Conservation (phyloP, 805 yeast genomes). For the Allodekkera sacchari region DNA sequence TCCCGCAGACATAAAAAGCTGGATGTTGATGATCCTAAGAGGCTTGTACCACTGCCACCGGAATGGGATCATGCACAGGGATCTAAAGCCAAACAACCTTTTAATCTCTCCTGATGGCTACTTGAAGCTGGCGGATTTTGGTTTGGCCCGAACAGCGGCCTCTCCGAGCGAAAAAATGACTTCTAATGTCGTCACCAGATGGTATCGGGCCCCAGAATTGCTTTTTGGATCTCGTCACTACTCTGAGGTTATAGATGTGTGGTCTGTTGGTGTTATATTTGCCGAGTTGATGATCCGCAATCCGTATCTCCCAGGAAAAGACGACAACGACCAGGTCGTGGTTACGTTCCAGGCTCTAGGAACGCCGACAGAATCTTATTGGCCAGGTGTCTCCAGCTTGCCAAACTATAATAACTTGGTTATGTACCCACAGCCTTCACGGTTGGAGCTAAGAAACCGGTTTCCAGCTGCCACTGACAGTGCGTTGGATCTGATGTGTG, state of each 20-base stretch:
- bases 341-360: slow-evolving; percentile 95
- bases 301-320: slow-evolving; percentile 90
- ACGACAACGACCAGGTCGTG: slow-evolving; percentile 82
- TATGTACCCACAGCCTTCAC: slow-evolving; percentile 75
- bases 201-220: slow-evolving; percentile 97
- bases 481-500: slow-evolving; percentile 68
- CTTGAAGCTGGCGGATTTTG: slow-evolving; percentile 94
- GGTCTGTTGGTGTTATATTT: slow-evolving; percentile 96
- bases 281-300: slow-evolving; percentile 94
- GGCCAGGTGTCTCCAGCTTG: slow-evolving; percentile 84
- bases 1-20: slow-evolving; percentile 82
- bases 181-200: slow-evolving; percentile 91
- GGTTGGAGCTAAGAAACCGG: slow-evolving; percentile 70
- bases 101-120: slow-evolving; percentile 81
- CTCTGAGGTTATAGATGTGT: slow-evolving; percentile 81
- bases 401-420: slow-evolving; percentile 69
- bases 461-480: slow-evolving; percentile 86
- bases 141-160: slow-evolving; percentile 81
- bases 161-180: slow-evolving; percentile 72
- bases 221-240: slow-evolving; percentile 84
- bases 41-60: slow-evolving; percentile 96
- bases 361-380: slow-evolving; percentile 83
- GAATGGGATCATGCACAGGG: slow-evolving; percentile 83
- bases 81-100: slow-evolving; percentile 87
- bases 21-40: slow-evolving; percentile 90